Conservation (phyloP, 345 rosid genomes). For the Chamaenerion angustifolium region DNA sequence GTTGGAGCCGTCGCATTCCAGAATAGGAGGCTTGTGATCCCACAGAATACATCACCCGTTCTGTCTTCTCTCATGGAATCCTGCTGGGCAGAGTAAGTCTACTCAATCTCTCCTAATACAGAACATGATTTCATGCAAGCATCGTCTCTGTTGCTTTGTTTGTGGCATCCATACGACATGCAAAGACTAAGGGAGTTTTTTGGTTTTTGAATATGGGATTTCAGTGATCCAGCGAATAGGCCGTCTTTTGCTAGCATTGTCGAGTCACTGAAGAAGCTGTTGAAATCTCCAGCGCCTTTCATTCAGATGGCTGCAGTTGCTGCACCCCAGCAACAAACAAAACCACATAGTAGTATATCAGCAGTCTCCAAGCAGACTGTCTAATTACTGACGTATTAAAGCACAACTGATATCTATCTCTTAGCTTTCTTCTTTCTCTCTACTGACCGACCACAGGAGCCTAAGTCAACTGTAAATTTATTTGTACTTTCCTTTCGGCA, state of each 20-base stretch:
- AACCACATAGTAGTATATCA: no score
- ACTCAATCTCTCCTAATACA: background rate
- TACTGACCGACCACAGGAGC: no score
- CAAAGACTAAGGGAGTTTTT: no score
- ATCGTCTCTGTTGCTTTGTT: background rate
- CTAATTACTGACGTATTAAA: no score
- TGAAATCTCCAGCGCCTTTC: constrained; percentile 59
- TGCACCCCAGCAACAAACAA: no score
- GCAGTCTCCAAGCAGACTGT: no score
- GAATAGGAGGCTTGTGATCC: constrained; percentile 72
- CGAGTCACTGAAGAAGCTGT: constrained; percentile 54
- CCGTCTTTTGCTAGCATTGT: constrained; percentile 65
- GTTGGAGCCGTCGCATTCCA: constrained; percentile 99
- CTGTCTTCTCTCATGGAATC: constrained; percentile 88
- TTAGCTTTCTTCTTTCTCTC: no score
- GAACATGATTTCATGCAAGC: background rate
- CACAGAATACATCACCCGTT: constrained; percentile 54
- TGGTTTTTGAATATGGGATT: background rate
- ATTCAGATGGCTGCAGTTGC: constrained; percentile 38
- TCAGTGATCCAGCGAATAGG: constrained; percentile 63
- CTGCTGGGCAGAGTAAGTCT: constrained; percentile 87
- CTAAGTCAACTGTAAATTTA: no score
- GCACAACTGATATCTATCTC: no score
- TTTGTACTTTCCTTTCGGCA: no score
- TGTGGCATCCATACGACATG: no score